Conservation (phyloP, 2,329 filamentous ascomycete species). For the Fusarium goolgardi region DNA sequence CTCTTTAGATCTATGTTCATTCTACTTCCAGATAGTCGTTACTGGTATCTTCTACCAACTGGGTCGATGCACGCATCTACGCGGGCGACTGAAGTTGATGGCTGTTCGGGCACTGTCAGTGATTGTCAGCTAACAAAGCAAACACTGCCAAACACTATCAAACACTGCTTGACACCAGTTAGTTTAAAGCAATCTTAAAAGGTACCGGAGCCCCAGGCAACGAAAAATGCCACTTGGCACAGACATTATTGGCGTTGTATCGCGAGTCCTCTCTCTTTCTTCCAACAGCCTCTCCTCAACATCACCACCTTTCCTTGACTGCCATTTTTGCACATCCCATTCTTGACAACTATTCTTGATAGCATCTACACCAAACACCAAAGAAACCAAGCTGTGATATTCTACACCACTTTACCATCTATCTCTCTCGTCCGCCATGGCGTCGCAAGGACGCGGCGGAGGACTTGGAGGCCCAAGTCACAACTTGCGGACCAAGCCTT, state of each 20-base stretch:
- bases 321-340: neutral
- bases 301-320: neutral
- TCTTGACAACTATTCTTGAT: neutral
- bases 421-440: neutral
- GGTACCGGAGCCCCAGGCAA: too few relatives aligned
- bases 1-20: neutral
- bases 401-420: neutral
- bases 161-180: neutral
- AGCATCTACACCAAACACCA: neutral
- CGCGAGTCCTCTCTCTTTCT: neutral
- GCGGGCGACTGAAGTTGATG: too few relatives aligned
- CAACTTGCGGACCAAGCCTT: neutral
- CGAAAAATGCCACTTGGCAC: neutral
- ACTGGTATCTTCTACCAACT: accelerated
- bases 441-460: neutral
- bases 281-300: neutral
- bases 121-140: neutral
- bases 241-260: neutral
- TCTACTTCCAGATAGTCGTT: neutral
- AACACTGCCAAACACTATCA: neutral
- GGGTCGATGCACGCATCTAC: neutral
- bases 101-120: slow-evolving; percentile 2
- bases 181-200: neutral
- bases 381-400: neutral
- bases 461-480: neutral